Percentiles rank a stretch among this genome's conserved stretches.
phyloP scores from a whole-genome alignment of 2,329 filamentous ascomycete species.

The Penicillium oxalicum region DNA sequence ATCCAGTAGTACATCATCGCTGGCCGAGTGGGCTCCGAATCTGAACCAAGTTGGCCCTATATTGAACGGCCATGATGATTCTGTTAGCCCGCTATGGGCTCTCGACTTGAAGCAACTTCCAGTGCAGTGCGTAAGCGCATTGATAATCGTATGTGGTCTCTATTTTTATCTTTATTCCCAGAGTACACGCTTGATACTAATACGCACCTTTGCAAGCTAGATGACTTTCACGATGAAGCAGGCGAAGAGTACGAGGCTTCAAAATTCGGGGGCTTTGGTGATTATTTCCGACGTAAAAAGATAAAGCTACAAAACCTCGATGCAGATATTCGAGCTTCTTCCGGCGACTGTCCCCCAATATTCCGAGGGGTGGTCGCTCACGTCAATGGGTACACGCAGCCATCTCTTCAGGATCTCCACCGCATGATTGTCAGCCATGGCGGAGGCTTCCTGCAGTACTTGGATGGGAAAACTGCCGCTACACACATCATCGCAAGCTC shows the following conservation, averaged over 20 bases:
- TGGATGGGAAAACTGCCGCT: constrained; percentile 88
- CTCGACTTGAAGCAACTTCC: constrained; percentile 55
- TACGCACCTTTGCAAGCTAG: constrained; percentile 21
- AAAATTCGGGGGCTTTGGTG: constrained; percentile 78
- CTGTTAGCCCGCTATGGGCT: constrained; percentile 49
- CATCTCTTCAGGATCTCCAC: constrained; percentile 83
- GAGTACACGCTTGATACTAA: constrained; percentile 8
- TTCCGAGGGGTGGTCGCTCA: constrained; percentile 89
- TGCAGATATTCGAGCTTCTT: constrained; percentile 65
- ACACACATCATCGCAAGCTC: constrained; percentile 93
- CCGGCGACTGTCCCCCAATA: constrained; percentile 67
- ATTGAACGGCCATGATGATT: constrained; percentile 16
- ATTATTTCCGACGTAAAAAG: constrained; percentile 95
- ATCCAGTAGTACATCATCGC: too few species aligned
- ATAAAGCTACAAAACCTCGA: constrained; percentile 95
- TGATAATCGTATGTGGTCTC: constrained; percentile 45
- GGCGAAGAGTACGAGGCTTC: constrained; percentile 90
- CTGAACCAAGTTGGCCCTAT: background rate
- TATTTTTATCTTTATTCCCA: background rate
- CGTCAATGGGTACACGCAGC: constrained; percentile 94
- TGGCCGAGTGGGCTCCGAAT: too few species aligned
- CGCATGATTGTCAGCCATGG: constrained; percentile 83
- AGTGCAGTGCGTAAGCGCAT: constrained; percentile 57
- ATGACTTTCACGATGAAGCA: constrained; percentile 71
- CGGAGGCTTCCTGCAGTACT: constrained; percentile 89